Base-by-base conservation (phyloP, 2,329 filamentous ascomycete species). In the Colletotrichum musicola region DNA sequence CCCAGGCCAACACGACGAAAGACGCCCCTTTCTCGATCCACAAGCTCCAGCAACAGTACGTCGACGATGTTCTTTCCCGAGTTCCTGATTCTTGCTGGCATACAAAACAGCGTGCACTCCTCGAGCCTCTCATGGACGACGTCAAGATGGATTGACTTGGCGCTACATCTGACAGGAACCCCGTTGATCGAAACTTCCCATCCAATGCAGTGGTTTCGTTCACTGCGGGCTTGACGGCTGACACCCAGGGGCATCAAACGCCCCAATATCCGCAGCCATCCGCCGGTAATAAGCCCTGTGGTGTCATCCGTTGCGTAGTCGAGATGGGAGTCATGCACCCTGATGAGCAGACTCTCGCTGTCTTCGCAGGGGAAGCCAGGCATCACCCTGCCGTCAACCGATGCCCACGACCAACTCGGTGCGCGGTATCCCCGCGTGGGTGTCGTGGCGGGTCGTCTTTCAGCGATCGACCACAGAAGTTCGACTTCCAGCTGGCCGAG, bases 371-470 rank as follows among this genome's bases (percentile, higher is more conserved):
- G 13, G 13, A 30, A 16, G 14, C 35, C 14, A 4, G 54, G 18
- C 3, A n/a, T 10, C 40, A 57, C 54, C 10, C 18, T 3, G 44
- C 14, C 22, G 6, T 46, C 40, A 14, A 22, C 38, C 2, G 55
- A 38, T 4, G 40, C 55, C 40, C 55, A 57, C 18, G 55, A 57
- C 40, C 55, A 57, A 14, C 18, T 57, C 7, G 55, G 55, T 12
- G 55, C 55, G 0, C 55, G 22, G n/a, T 57, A 46, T 4, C 22
- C 22, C 0, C 38, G n/a, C 1, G 20, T 3, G 3, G 5, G 1
- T 5, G 38, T 7, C 1, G 38, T 7, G 9, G 22, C 13, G 44
- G 10, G 3, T 5, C 22, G 40, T n/a, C 9, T 4, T 27, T 18
- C 53, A 4, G 3, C 47, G 18, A 0, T 16, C 2, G 30, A 18